Evolutionary conservation across 176 grass and related monocot genomes (phyloP).

Genomic region (Typha latifolia): DNA sequence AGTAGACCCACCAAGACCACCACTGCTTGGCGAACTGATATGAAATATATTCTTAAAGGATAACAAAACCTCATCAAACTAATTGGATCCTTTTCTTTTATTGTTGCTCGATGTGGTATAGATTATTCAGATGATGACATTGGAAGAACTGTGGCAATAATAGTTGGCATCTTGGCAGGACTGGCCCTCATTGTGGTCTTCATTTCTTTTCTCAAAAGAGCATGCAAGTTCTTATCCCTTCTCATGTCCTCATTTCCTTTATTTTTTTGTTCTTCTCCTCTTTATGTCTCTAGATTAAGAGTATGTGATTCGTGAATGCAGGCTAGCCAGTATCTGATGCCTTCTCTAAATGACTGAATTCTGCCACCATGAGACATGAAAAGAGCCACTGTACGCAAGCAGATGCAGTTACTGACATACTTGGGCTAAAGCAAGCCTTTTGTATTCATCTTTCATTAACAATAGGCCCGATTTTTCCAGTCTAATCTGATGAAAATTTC

Average conservation of each 20-base stretch:
- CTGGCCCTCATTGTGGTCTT: conserved; percentile 70
- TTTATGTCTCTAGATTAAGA: neutral
- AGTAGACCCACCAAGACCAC: neutral
- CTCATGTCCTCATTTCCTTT: neutral
- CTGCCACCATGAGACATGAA: neutral
- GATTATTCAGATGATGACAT: conserved; percentile 59
- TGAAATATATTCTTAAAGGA: neutral
- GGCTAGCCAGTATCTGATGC: conserved; percentile 4
- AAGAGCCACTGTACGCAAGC: neutral
- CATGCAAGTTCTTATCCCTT: conserved; percentile 28
- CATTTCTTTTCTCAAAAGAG: conserved; percentile 61
- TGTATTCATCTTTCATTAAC: neutral
- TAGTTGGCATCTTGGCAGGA: conserved; percentile 68
- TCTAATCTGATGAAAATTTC: too few species aligned
- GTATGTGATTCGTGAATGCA: neutral
- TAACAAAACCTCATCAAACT: neutral
- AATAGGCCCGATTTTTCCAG: neutral
- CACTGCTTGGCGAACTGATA: neutral
- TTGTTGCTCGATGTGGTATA: conserved; percentile 1
- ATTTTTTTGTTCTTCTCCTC: neutral
- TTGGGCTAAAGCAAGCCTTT: neutral
- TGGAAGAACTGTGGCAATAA: conserved; percentile 71
- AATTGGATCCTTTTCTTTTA: neutral
- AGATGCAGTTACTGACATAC: neutral
- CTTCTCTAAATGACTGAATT: neutral